Evolutionary conservation across 257 asterid genomes (phyloP), one percentile per base, ranked within the genome.

Genomic region (Solanum dulcamara): DNA sequence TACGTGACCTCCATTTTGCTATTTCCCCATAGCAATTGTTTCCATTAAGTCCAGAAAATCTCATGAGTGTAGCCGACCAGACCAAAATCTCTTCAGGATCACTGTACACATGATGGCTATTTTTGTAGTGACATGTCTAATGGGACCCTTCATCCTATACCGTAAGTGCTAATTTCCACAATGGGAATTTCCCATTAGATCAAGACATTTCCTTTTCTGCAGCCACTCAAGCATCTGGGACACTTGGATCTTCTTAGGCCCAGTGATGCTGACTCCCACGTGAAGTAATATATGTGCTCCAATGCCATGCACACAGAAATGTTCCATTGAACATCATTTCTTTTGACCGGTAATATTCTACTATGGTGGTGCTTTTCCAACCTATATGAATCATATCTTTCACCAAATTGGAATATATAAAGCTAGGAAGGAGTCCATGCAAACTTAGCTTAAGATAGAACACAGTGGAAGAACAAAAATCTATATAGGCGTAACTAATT

Each of bases 191-290:
- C 84, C 94, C 89, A 81, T 71, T 40, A 32, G 74, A 51, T 38
- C 28, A 89, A 74, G 89, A 85, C 85, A 89, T 79, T 87, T 83
- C 89, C 81, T 50, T 55, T 88, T 84, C 80, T 84, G 68, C 53
- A 2, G 28, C 44, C 83, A 79, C 83, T 79, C 83, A 30, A 79
- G 64, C 64, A 79, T 15, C 64, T 48, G 62, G 83, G 79, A 85
- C 48, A 37, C 68, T 32, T 77, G 86, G 81, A 74, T 22, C 38
- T 59, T 59, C 44, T 38, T 35, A 33, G 55, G 66, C 81, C 84
- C 84, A 53, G n/a, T 84, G 90, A 88, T 77, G 89, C 72, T 85
- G 90, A 89, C 88, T 53, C 85, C 37, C 93, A 88, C 87, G 68
- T 87, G 87, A 86, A 83, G 83, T 66, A 46, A 40, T 26, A 7